Evolutionary conservation across 2,329 filamentous ascomycete genomes (phyloP).

Genomic region (Ascochyta viciae-villosae): DNA sequence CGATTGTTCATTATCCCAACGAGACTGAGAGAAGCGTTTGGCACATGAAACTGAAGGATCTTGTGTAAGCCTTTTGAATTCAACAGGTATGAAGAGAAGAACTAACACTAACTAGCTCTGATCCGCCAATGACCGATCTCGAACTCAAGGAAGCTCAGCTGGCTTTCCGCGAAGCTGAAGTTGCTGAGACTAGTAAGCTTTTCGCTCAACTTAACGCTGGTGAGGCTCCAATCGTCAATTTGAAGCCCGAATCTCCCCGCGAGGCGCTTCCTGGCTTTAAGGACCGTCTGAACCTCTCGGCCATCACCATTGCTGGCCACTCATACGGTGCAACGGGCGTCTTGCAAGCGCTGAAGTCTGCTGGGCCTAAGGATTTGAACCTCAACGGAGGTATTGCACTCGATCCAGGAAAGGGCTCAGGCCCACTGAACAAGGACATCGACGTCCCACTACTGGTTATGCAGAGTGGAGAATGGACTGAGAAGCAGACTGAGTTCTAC

Average conservation of each 20-base stretch:
- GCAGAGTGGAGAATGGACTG: constrained; percentile 71
- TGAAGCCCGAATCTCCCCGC: constrained; percentile 60
- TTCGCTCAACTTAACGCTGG: constrained; percentile 51
- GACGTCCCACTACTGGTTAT: constrained; percentile 66
- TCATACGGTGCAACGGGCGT: constrained; percentile 72
- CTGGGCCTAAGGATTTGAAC: constrained; percentile 52
- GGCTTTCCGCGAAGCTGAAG: constrained; percentile 55
- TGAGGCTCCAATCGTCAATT: constrained; percentile 41
- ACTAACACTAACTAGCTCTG: constrained; percentile 18
- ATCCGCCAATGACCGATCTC: constrained; percentile 40
- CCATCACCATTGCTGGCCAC: constrained; percentile 67
- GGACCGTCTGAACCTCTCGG: constrained; percentile 61
- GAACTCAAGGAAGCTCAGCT: constrained; percentile 54
- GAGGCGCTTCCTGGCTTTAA: constrained; percentile 56
- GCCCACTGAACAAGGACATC: constrained; percentile 66
- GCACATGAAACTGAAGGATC: constrained; percentile 46
- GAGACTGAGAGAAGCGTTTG: constrained; percentile 45
- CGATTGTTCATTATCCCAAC: constrained; percentile 48
- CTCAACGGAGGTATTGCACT: constrained; percentile 67
- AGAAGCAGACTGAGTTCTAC: constrained; percentile 63
- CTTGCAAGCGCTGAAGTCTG: constrained; percentile 64
- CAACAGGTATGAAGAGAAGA: too few relatives aligned
- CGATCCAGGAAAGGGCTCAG: constrained; percentile 71
- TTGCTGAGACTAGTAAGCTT: constrained; percentile 54
- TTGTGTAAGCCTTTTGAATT: constrained; percentile 29